phyloP scores from a whole-genome alignment of 306 rosid genomes.

The Cucurbita pepo region DNA sequence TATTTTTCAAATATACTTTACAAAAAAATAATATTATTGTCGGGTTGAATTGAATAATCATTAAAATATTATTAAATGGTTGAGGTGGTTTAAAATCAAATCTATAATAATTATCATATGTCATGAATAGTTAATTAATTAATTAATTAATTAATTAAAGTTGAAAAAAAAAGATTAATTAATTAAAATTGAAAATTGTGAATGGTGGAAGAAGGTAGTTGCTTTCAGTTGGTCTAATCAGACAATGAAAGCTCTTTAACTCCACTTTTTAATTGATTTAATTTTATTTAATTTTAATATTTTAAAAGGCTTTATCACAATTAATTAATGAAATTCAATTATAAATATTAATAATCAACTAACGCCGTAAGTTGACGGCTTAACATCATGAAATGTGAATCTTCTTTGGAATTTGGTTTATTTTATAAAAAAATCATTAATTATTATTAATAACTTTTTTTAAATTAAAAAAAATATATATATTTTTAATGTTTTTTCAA shows the following conservation, averaged over 20 bases:
- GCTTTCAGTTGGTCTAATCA: slow-evolving; percentile 3
- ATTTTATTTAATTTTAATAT: background rate
- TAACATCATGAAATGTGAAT: background rate
- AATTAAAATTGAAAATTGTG: background rate
- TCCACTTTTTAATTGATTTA: background rate
- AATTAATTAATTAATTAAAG: background rate
- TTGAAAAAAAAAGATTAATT: background rate
- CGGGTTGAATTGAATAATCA: background rate
- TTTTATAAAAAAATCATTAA: no score
- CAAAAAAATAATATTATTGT: no score
- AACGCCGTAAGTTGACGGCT: background rate
- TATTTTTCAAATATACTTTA: no score
- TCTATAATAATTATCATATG: background rate
- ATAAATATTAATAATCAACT: background rate
- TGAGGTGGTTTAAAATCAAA: background rate
- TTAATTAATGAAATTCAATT: background rate
- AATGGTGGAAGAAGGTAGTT: background rate
- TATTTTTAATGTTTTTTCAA: no score
- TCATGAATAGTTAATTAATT: background rate
- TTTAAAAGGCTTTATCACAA: background rate
- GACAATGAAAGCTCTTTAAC: slow-evolving; percentile 6
- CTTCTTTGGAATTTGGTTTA: no score
- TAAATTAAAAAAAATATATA: no score
- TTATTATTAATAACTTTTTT: no score
- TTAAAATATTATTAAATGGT: background rate